Evolutionary conservation across 2,329 filamentous ascomycete genomes (phyloP), one percentile per base, ranked within the genome.

Genomic region (Clonostachys rhizophaga): DNA sequence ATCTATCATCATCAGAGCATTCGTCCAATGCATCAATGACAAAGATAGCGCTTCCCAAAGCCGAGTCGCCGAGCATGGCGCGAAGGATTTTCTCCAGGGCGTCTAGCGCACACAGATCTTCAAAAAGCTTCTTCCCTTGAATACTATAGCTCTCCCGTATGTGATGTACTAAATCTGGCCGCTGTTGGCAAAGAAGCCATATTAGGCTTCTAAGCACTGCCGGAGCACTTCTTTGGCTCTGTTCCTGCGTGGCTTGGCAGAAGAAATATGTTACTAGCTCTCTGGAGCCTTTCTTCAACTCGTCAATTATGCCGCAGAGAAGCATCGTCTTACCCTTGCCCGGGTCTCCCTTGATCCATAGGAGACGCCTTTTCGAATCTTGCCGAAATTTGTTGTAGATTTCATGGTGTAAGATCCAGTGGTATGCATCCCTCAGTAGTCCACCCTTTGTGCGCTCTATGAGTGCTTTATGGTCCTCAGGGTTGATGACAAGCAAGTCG

Each of bases 21-120:
- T 77, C 71, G 47, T 78, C 71, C 1, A 77, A 65, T 1, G 70
- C 72, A 55, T 77, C 71, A 42, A 78, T 55, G 13, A 75, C 49
- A 6, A 78, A 45, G 49, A 61, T 61, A 0, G 57, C 59, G 0
- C 12, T 50, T 2, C 54, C 14, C 4, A 68, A 46, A 7, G 11
- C 54, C 4, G 50, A 46, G 40, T 74, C 67, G 13, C 59, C 13
- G 3, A 78, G 48, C 12, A 78, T 70, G 5, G 53, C 50, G 1
- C 13, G 49, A 1, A 78, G 62, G 6, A 76, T 66, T 2, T 61
- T 48, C 0, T 53, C 60, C 6, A 78, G 44, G 2, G 58, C 55
- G 37, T 55, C 33, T 59, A 62, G 71, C 3, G 63, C 58, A 58
- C 70, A 70, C 0, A 37, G 14, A 36, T 63, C 67, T 14, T 70